Percentiles rank a stretch among this genome's conserved stretches.
These are phyloP conservation scores for Cystobasidiopsis lactophilus DNA, from an alignment of 768 basidiomycete species.

Conservation along the genomic window DNA sequence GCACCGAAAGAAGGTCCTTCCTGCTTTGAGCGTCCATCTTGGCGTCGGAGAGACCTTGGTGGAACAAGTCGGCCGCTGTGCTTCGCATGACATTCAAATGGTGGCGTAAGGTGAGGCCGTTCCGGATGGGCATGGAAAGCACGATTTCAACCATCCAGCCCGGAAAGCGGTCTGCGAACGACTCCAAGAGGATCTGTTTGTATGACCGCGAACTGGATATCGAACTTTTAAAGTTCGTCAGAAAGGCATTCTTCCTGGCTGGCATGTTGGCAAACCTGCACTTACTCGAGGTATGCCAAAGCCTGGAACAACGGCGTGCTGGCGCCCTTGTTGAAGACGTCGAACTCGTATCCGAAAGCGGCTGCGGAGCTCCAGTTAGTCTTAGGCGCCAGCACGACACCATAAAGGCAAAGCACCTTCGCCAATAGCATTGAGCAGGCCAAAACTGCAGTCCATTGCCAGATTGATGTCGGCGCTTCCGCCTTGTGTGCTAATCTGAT, in stretches of 20 bases:
- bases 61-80: background rate
- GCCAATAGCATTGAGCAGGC: background rate
- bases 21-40: background rate
- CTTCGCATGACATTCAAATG: background rate
- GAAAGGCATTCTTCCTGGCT: background rate
- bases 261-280: no score
- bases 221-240: background rate
- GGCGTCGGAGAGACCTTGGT: background rate
- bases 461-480: background rate
- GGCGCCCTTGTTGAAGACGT: background rate
- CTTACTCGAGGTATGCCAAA: background rate
- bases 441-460: constrained; percentile 3
- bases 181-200: background rate
- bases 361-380: background rate
- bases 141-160: background rate
- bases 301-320: background rate
- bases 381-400: no score
- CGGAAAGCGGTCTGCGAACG: background rate
- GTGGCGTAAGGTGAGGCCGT: background rate
- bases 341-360: background rate
- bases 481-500: background rate
- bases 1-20: constrained; percentile 1
- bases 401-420: background rate
- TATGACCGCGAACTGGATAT: background rate
- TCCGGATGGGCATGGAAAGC: background rate